Base-by-base conservation (phyloP, 75 land plant species). In the Azolla pinnata region DNA sequence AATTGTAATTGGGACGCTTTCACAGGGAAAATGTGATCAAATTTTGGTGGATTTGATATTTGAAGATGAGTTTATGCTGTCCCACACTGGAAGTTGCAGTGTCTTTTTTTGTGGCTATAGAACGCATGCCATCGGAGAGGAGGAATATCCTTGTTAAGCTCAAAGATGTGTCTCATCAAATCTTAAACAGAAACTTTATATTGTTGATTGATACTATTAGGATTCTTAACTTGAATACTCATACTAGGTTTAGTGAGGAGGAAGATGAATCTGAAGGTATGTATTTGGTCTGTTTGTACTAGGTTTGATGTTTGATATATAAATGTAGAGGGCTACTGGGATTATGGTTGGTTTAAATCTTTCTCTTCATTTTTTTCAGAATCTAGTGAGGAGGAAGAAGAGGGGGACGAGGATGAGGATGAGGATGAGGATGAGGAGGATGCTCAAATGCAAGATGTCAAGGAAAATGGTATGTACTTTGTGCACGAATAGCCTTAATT, bases 31-130 rank as follows among this genome's bases (percentile, higher is more conserved):
- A 2, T 62, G 73, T 47, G 76, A 79, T 20, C 96, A 83, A 29
- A 54, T 83, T 21, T 42, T 70, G 4, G 60, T 73, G 33, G 90
- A 89, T 50, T 47, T 89, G 44, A 68, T 80, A 0, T 72, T 89
- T 63, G 82, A 83, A 42, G 71, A 67, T 24, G 72, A 85, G 25
- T 86, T 85, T 74, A 72, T 67, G 34, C 69, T 89, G 5, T 89
- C 87, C 10, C 89, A 89, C 32, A 76, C 44, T 48, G 42, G 42
- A n/a, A 78, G 68, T 46, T 68, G 76, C 3, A 85, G 82, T 67
- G 80, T 89, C 4, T 74, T 70, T 61, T 66, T 85, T 10, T 29
- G 59, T 57, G 86, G 89, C 0, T 88, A 84, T 44, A 77, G 59
- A n/a, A 62, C 75, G 1, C 29, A 59, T 0, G 32, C 60, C 10